Percentiles rank a stretch among this genome's conserved stretches.
Conservation (phyloP, 495 filamentous ascomycete species). For the Penicillium desertorum region DNA sequence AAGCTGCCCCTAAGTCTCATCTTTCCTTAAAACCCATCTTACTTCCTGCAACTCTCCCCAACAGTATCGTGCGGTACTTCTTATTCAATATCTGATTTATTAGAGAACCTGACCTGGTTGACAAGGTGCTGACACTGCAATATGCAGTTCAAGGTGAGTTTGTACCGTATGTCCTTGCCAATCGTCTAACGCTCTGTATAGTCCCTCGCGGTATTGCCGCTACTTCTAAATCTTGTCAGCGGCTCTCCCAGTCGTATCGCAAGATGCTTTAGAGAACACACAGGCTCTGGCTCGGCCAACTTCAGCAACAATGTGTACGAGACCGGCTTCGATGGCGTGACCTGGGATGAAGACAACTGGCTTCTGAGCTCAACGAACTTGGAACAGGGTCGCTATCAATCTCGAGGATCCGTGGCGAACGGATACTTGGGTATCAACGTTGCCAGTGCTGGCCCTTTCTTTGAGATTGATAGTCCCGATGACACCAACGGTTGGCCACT, state of each 20-base stretch:
- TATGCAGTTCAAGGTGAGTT: constrained; percentile 28
- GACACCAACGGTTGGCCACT: constrained; percentile 75
- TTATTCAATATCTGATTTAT: neutral
- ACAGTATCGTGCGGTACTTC: neutral
- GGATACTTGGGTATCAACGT: constrained; percentile 62
- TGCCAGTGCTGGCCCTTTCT: constrained; percentile 66
- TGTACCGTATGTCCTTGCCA: neutral
- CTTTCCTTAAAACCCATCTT: neutral
- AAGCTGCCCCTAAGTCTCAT: constrained; percentile 3
- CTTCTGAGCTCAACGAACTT: constrained; percentile 53
- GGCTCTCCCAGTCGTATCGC: constrained; percentile 16
- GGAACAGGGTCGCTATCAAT: constrained; percentile 61
- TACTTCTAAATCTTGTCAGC: constrained; percentile 18
- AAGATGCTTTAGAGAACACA: constrained; percentile 16
- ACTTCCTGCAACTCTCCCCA: neutral
- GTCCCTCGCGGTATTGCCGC: constrained; percentile 17
- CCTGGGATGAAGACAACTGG: constrained; percentile 68
- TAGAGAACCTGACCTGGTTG: neutral
- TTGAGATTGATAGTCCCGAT: constrained; percentile 54
- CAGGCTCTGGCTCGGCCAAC: constrained; percentile 14
- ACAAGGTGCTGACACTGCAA: constrained; percentile 10
- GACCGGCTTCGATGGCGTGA: constrained; percentile 51
- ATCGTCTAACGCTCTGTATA: constrained; percentile 8
- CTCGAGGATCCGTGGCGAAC: constrained; percentile 63
- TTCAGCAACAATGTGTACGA: constrained; percentile 40